Percentiles rank a stretch among this genome's conserved stretches.
Conservation (phyloP, 768 basidiomycete genomes). For the Dentipellis fragilis region DNA sequence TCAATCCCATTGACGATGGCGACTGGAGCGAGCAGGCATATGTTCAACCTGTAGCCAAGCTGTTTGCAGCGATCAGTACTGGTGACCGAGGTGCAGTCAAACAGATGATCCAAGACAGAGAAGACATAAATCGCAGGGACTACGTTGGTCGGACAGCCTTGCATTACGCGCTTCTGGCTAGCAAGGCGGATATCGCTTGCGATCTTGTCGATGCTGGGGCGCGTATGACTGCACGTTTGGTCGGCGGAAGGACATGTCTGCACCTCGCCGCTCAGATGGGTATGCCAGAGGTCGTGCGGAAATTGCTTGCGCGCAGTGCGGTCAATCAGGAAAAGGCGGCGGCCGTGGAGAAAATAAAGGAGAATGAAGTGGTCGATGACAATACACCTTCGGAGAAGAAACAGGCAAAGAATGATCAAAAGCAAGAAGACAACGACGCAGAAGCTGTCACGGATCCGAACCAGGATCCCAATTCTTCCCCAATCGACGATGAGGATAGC, state of each 20-base stretch:
- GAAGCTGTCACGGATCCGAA: background rate
- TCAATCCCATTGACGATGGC: slow-evolving; percentile 54
- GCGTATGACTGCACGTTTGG: slow-evolving; percentile 44
- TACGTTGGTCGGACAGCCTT: slow-evolving; percentile 50
- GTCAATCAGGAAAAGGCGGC: slow-evolving; percentile 18
- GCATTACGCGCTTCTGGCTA: slow-evolving; percentile 43
- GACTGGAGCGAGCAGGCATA: slow-evolving; percentile 58
- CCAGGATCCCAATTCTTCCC: slow-evolving; percentile 9
- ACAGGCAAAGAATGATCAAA: slow-evolving; percentile 13
- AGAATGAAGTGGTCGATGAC: slow-evolving; percentile 4
- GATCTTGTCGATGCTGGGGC: slow-evolving; percentile 46
- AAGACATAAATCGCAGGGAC: slow-evolving; percentile 43
- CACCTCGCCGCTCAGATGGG: slow-evolving; percentile 48
- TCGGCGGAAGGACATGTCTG: slow-evolving; percentile 44
- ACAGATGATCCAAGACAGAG: slow-evolving; percentile 27
- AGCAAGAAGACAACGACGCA: slow-evolving; percentile 12
- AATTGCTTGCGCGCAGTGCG: slow-evolving; percentile 41
- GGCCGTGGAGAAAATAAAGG: slow-evolving; percentile 5
- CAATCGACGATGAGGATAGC: slow-evolving; percentile 27
- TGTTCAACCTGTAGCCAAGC: slow-evolving; percentile 38
- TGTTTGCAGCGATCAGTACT: slow-evolving; percentile 43
- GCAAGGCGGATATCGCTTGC: slow-evolving; percentile 34
- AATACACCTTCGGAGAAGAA: slow-evolving; percentile 8
- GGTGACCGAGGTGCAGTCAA: slow-evolving; percentile 31
- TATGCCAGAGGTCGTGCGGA: slow-evolving; percentile 30